Percentiles rank a stretch among this genome's conserved stretches.
Evolutionary conservation across 148 eudicot genomes (phyloP).

Genomic region (Dysphania ambrosioides): DNA sequence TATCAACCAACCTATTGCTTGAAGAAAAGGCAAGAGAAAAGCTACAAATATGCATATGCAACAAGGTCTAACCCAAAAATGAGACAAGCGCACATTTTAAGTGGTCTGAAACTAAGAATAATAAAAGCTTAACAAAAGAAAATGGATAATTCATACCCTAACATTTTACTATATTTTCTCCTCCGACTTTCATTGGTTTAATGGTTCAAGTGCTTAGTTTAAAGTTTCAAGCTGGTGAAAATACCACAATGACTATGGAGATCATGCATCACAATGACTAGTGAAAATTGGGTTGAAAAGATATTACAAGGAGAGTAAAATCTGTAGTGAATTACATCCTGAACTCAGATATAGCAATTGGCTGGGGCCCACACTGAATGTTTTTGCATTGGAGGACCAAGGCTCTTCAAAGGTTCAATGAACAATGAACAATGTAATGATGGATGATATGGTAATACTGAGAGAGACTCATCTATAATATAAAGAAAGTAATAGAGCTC

Average conservation of each 20-base stretch:
- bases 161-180: not conserved
- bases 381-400: not conserved
- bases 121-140: not conserved
- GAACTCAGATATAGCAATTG: not conserved
- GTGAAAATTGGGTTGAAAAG: not conserved
- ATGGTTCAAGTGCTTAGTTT: not conserved
- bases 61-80: not conserved
- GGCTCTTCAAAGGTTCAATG: not conserved
- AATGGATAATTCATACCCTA: not conserved
- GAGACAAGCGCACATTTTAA: not conserved
- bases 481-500: not conserved
- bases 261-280: not conserved
- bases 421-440: not conserved
- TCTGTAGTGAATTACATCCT: not conserved
- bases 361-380: not conserved
- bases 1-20: not conserved
- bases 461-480: not conserved
- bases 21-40: not conserved
- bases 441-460: not conserved
- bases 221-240: not conserved
- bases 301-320: not conserved
- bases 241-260: not conserved
- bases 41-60: not conserved
- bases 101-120: not conserved
- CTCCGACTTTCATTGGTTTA: not conserved